phyloP scores from a whole-genome alignment of 805 yeast species.

The Metschnikowia lochheadii region DNA sequence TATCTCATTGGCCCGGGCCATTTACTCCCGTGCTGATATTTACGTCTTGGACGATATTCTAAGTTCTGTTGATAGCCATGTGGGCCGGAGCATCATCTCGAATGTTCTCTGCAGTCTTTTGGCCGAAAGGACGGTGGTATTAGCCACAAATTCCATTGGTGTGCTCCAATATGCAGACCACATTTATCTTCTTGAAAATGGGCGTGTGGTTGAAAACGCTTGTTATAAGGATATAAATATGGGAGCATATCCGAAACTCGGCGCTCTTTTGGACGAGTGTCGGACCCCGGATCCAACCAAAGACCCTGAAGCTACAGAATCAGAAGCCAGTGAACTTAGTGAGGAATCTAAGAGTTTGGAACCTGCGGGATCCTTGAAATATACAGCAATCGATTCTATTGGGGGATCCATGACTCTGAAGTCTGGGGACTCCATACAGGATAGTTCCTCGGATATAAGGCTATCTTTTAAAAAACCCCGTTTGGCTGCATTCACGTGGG shows the following conservation, averaged over 20 bases:
- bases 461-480: conserved; percentile 6
- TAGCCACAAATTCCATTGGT: conserved; percentile 14
- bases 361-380: no score
- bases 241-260: conserved; percentile 8
- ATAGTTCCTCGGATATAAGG: no score
- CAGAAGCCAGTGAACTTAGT: no score
- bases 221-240: conserved; percentile 4
- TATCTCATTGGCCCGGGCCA: conserved; percentile 39
- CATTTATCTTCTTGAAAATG: conserved; percentile 13
- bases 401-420: no score
- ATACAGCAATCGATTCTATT: no score
- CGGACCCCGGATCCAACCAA: conserved; percentile 6
- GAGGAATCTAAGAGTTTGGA: no score
- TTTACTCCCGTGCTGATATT: conserved; percentile 37
- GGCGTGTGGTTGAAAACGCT: conserved; percentile 10
- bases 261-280: conserved; percentile 1
- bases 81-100: conserved; percentile 32
- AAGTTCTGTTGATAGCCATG: conserved; percentile 43
- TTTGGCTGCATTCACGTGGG: conserved; percentile 37
- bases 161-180: conserved; percentile 11
- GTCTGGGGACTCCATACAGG: no score
- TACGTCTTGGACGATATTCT: conserved; percentile 40
- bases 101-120: conserved; percentile 33
- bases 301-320: no score
- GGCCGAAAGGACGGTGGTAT: conserved; percentile 13